These are phyloP conservation scores for Populus tremula DNA, from an alignment of 345 rosid species.

Conservation along the genomic window DNA sequence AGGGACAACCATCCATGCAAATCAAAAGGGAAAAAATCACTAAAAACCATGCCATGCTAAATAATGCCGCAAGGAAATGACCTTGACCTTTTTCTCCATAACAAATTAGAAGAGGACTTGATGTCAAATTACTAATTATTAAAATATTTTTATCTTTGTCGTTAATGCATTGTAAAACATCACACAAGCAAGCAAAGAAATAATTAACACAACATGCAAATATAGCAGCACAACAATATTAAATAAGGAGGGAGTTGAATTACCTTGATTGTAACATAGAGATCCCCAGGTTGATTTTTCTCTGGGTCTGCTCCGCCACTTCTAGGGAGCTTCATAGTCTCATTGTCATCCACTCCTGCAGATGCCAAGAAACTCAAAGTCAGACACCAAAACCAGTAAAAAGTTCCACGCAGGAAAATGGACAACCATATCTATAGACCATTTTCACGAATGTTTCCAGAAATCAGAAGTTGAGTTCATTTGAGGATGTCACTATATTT, in stretches of 20 bases:
- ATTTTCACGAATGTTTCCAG: background rate
- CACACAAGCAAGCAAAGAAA: background rate
- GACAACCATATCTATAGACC: background rate
- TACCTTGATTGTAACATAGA: conserved; percentile 76
- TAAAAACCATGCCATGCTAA: background rate
- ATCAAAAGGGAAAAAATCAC: background rate
- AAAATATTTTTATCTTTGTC: background rate
- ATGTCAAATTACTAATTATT: background rate
- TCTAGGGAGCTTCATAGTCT: conserved; percentile 66
- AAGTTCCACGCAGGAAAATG: background rate
- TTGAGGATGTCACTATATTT: background rate
- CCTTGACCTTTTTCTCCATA: background rate
- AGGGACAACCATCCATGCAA: background rate
- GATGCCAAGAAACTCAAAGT: conserved; percentile 4
- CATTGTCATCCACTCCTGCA: conserved; percentile 80
- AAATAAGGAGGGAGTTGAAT: conserved; percentile 11
- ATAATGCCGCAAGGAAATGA: background rate
- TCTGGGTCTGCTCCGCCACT: conserved; percentile 98
- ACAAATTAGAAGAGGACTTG: background rate
- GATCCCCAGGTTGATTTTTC: conserved; percentile 92
- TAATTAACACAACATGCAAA: background rate
- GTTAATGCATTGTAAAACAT: background rate
- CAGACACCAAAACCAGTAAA: background rate
- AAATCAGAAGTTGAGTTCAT: background rate
- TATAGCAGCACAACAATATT: background rate